Percentiles rank a stretch among this genome's conserved stretches.
phyloP scores from a whole-genome alignment of 306 rosid species.

The Quercus berberidifolia region DNA sequence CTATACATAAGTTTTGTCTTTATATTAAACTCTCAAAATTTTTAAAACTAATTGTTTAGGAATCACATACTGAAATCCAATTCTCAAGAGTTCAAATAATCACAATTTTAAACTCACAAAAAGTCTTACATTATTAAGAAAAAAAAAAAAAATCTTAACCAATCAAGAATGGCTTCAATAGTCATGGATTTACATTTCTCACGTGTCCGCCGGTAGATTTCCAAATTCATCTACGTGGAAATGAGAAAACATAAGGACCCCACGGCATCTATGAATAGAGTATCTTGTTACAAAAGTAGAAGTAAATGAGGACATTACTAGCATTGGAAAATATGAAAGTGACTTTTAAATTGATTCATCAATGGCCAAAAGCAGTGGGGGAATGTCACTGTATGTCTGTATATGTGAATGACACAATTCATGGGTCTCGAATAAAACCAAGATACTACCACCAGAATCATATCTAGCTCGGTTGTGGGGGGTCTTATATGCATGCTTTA shows the following conservation, averaged over 20 bases:
- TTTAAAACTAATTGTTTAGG: no score
- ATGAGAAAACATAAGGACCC: constrained; percentile 21
- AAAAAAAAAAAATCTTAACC: no score
- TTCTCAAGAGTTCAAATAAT: no score
- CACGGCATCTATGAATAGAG: neutral
- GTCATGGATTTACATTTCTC: neutral
- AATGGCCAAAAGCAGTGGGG: constrained; percentile 15
- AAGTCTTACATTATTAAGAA: no score
- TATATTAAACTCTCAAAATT: no score
- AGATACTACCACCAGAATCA: constrained; percentile 9
- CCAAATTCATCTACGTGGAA: neutral
- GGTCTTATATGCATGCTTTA: constrained; percentile 5
- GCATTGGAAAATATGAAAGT: constrained; percentile 11
- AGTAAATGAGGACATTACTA: neutral
- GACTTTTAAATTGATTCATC: constrained; percentile 19
- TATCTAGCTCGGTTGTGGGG: constrained; percentile 1
- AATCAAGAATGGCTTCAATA: neutral
- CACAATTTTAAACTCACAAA: no score
- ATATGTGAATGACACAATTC: constrained; percentile 9
- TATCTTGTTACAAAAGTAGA: neutral
- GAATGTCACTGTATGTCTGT: constrained; percentile 24
- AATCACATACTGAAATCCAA: no score
- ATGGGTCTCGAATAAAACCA: constrained; percentile 11
- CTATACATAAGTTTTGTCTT: accelerated
- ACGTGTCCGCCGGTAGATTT: neutral